Conservation (phyloP, 1,284 basidiomycete species). For the Puccinia novopanici region DNA sequence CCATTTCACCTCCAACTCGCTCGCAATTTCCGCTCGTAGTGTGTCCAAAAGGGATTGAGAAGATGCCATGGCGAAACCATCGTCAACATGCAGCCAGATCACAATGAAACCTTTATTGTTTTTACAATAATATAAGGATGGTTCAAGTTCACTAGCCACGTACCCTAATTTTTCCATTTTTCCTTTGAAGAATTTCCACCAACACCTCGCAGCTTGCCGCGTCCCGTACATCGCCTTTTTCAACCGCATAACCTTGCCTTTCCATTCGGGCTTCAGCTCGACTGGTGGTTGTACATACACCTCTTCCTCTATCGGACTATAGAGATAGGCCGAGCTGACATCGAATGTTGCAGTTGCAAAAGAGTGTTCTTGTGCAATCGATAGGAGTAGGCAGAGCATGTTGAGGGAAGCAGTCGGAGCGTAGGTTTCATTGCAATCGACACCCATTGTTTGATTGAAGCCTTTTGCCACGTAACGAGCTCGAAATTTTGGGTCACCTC, state of each 20-base stretch:
- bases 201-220: neutral
- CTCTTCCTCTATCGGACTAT: too few relatives aligned
- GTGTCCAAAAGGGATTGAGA: neutral
- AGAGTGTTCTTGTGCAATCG: neutral
- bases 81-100: neutral
- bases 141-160: neutral
- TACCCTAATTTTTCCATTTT: conserved; percentile 23
- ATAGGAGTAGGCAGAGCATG: neutral
- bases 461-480: conserved; percentile 15
- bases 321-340: conserved; percentile 2
- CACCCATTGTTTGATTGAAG: conserved; percentile 9
- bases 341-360: conserved; percentile 2
- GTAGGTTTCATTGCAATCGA: conserved; percentile 12
- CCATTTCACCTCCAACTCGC: conserved; percentile 18
- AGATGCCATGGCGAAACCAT: neutral
- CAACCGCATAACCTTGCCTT: neutral
- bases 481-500: neutral
- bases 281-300: neutral
- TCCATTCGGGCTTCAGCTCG: neutral
- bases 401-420: neutral
- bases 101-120: neutral
- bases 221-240: conserved; percentile 33
- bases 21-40: neutral
- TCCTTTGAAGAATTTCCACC: too few relatives aligned
- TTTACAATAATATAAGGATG: neutral